Evolutionary conservation across 1,284 basidiomycete species (phyloP).

Genomic region (Trichosporon faecale): DNA sequence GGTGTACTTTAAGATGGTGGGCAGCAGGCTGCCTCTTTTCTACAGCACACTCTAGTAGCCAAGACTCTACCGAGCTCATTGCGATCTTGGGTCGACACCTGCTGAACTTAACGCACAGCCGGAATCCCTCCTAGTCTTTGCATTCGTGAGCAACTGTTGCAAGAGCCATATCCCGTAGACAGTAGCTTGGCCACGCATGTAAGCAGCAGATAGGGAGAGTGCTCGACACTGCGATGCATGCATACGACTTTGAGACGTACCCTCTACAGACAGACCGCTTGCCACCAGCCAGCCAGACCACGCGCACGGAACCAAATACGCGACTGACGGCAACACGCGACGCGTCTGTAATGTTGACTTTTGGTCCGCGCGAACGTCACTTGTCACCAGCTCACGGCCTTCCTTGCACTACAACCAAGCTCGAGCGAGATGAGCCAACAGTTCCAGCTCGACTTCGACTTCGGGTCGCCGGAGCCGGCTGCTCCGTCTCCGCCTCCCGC

Average conservation of each 20-base stretch:
- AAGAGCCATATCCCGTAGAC: too few relatives aligned
- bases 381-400: not conserved
- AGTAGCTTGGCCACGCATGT: too few relatives aligned
- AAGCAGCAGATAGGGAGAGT: too few relatives aligned
- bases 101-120: too few relatives aligned
- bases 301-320: slow-evolving; percentile 1
- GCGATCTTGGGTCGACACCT: too few relatives aligned
- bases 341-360: slow-evolving; percentile 5
- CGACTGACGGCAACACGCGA: not conserved
- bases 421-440: not conserved
- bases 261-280: not conserved
- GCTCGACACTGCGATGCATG: not conserved
- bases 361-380: not conserved
- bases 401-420: not conserved
- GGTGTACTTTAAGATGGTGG: too few relatives aligned
- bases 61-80: too few relatives aligned
- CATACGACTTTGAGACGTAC: not conserved
- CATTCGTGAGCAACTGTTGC: too few relatives aligned
- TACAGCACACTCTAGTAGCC: too few relatives aligned
- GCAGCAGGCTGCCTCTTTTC: too few relatives aligned
- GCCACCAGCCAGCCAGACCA: not conserved
- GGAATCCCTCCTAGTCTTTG: too few relatives aligned
- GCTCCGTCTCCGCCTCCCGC: not conserved
- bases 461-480: not conserved
- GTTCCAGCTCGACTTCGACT: slow-evolving; percentile 12